These are phyloP conservation scores for Cajanus cajan DNA, from an alignment of 306 rosid species.

Conservation along the genomic window DNA sequence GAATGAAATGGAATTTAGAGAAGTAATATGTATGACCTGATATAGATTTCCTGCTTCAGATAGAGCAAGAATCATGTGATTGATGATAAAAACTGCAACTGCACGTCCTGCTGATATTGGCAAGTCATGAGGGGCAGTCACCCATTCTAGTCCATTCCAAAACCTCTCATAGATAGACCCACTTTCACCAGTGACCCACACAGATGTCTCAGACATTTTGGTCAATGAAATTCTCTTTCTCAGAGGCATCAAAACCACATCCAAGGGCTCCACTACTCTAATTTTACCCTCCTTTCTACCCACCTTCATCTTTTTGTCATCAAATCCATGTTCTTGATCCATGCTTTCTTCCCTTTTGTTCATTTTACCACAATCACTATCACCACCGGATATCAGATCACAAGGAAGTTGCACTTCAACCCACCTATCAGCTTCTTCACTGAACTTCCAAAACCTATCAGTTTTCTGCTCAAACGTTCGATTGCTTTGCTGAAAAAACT, in stretches of 20 bases:
- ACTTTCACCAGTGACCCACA: slow-evolving; percentile 88
- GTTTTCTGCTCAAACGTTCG: slow-evolving; percentile 68
- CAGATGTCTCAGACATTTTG: slow-evolving; percentile 69
- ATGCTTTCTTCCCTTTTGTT: background rate
- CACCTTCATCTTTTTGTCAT: slow-evolving; percentile 25
- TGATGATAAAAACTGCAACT: slow-evolving; percentile 59
- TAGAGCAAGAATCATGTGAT: slow-evolving; percentile 70
- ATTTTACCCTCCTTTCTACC: slow-evolving; percentile 20
- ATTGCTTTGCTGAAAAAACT: slow-evolving; percentile 40
- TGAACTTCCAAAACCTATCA: slow-evolving; percentile 78
- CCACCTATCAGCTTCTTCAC: slow-evolving; percentile 69
- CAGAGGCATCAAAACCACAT: slow-evolving; percentile 40
- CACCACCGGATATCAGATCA: slow-evolving; percentile 60
- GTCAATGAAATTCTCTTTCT: slow-evolving; percentile 83
- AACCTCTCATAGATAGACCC: slow-evolving; percentile 92
- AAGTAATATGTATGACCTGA: slow-evolving; percentile 52
- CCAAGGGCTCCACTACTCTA: slow-evolving; percentile 25
- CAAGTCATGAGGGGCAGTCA: slow-evolving; percentile 81
- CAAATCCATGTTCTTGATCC: slow-evolving; percentile 34
- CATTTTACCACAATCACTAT: slow-evolving; percentile 44
- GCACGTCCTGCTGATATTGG: slow-evolving; percentile 65
- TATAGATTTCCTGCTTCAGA: slow-evolving; percentile 74
- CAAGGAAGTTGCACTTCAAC: slow-evolving; percentile 74
- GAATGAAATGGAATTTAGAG: slow-evolving; percentile 6
- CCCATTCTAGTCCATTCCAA: slow-evolving; percentile 99